A percentile compares a stretch with the other conserved stretches of the same genome.
Evolutionary conservation across 768 basidiomycete species (phyloP).

Genomic region (Cystobasidium tubakii): DNA sequence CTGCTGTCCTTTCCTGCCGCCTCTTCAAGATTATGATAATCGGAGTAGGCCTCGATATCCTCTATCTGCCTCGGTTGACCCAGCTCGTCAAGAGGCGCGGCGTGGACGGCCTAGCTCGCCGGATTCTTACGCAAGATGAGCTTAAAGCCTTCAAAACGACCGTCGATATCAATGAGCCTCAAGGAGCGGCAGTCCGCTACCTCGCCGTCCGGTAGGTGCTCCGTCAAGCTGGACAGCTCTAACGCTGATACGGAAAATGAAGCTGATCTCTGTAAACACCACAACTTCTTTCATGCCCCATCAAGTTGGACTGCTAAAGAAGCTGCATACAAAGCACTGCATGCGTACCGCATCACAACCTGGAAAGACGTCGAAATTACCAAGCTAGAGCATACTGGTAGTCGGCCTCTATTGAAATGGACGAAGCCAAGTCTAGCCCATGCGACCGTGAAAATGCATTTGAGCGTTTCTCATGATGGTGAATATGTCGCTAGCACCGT

Average conservation of each 20-base stretch:
- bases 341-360: constrained; percentile 7
- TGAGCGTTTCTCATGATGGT: constrained; percentile 40
- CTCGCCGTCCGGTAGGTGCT: constrained; percentile 40
- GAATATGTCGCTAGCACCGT: constrained; percentile 37
- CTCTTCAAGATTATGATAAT: constrained; percentile 35
- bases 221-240: not conserved
- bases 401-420: constrained; percentile 9
- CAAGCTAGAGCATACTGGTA: constrained; percentile 40
- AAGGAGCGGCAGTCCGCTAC: constrained; percentile 9
- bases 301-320: constrained; percentile 44
- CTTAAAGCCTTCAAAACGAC: not conserved
- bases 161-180: not conserved
- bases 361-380: constrained; percentile 40
- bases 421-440: not conserved
- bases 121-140: constrained; percentile 33
- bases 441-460: constrained; percentile 24
- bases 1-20: not conserved
- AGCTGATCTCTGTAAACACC: not conserved
- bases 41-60: constrained; percentile 40
- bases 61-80: constrained; percentile 34
- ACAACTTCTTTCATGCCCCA: no score
- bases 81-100: constrained; percentile 6
- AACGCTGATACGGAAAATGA: not conserved
- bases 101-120: constrained; percentile 6
- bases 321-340: constrained; percentile 43